Base-by-base conservation (phyloP, 2,329 filamentous ascomycete genomes). In the Diaporthe sp. region DNA sequence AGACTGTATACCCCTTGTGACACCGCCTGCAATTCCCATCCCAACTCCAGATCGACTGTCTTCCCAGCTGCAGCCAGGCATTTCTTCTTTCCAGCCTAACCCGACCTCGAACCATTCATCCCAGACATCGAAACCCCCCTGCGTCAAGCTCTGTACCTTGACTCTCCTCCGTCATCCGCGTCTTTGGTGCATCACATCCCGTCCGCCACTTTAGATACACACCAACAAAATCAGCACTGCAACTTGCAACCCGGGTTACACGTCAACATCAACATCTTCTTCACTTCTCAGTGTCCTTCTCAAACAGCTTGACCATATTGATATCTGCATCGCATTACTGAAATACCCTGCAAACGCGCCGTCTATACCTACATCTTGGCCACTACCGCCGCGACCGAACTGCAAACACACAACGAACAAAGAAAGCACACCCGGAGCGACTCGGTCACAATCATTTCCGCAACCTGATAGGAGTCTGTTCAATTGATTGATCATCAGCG, bases 141-240 rank as follows among this genome's bases (percentile, higher is more conserved):
- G 42, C 22, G 37, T 46, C 51, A 46, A 69, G 61, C 62, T 69
- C 61, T 74, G 59, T 67, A 74, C 61, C 34, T 59, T 15, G 42
- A 44, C 62, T 74, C 72, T 53, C 31, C 51, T 44, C 72, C 55
- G 61, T 68, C 61, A 61, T 71, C 62, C 28, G 62, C 72, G 17
- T 59, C 44, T 58, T 53, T 46, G 61, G 46, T 73, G 61, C 71
- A 31, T 12, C 53, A 28, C 53, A 34, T 22, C 19, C 37, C 51
- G 37, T 62, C 71, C 58, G 51, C 58, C 58, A 65, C 71, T 44
- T 39, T 73, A 39, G 58, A 73, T 55, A 57, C 49, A 55, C 22
- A 61, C 58, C 22, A 53, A 68, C 42, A 65, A 22, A 28, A 6
- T 28, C 65, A 42, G 34, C 46, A 15, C 34, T 57, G 9, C 58